Percentiles rank a stretch among this genome's conserved stretches.
These are phyloP conservation scores for Rubia tinctorum DNA, from an alignment of 305 asterid species.

Conservation along the genomic window DNA sequence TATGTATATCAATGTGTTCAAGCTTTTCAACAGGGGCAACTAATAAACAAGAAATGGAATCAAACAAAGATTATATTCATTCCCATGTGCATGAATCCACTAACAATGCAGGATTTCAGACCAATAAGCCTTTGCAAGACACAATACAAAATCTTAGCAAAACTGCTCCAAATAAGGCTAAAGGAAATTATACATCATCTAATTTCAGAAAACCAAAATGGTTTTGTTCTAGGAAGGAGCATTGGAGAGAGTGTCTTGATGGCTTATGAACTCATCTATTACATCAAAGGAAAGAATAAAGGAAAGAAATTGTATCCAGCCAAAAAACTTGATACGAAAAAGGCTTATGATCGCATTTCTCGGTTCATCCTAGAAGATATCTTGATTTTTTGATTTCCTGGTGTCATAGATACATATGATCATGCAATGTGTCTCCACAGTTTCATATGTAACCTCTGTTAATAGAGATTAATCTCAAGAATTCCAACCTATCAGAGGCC, in stretches of 20 bases:
- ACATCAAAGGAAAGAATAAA: neutral
- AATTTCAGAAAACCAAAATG: no score
- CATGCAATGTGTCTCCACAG: neutral
- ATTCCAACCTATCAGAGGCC: neutral
- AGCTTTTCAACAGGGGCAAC: neutral
- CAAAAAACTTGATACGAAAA: neutral
- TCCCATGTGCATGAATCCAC: neutral
- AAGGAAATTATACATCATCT: neutral
- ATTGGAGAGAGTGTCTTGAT: neutral
- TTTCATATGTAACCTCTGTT: neutral
- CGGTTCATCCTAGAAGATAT: neutral
- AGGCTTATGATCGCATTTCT: neutral
- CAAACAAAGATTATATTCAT: no score
- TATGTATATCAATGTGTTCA: no score
- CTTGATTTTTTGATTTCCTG: neutral
- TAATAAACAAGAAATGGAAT: neutral
- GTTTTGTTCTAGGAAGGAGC: neutral
- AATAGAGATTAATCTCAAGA: neutral
- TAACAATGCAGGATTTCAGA: neutral
- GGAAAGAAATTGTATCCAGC: neutral
- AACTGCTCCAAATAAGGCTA: neutral
- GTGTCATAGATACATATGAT: neutral
- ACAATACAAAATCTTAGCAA: neutral
- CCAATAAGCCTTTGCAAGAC: neutral
- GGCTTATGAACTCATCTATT: neutral